Evolutionary conservation across 2,329 filamentous ascomycete species (phyloP), one percentile per base, ranked within the genome.

Genomic region (Penicillium sp.): DNA sequence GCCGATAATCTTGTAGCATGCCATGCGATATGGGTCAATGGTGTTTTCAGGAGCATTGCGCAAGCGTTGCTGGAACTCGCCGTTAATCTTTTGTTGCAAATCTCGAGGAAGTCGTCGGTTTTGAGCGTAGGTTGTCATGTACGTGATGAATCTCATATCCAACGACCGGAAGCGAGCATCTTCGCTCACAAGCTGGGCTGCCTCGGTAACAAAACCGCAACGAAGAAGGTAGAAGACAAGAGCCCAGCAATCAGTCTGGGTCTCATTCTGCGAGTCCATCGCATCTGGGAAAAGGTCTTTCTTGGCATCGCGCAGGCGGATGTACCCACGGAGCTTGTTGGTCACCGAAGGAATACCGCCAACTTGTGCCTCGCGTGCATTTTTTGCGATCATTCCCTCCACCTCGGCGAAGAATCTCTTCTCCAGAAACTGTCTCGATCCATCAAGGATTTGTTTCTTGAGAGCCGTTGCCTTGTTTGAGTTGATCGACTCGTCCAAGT

Each of bases 1-100:
- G 30, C 93, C 92, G 52, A 98, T 84, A 45, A 98, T 82, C 73
- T 98, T 96, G 74, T 96, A 96, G 63, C 92, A 95, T 32, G 90
- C 89, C 80, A 95, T 89, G 37, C 88, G 82, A 69, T 93, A 98
- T 16, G 92, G 92, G 61, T 98, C 92, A 47, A 93, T 80, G 1
- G 85, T 85, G 58, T 89, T 83, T 41, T 92, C 85, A 0, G 86
- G 85, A 0, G 85, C 85, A 55, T 93, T 86, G 48, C 86, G 82
- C 16, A 82, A 77, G 30, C 88, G 82, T 60, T 93, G 85, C 35
- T 84, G 84, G 64, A 93, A 95, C 59, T 95, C 89, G 47, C 84
- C 86, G 51, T 84, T 85, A 65, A 94, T 94, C 47, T 85, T 84
- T 51, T 88, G 85, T 55, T 94, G 85, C 40, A 94, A 68, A 46